These are phyloP conservation scores for Pythium oligandrum DNA, from an alignment of 352 stramenopile genomes.

Conservation along the genomic window DNA sequence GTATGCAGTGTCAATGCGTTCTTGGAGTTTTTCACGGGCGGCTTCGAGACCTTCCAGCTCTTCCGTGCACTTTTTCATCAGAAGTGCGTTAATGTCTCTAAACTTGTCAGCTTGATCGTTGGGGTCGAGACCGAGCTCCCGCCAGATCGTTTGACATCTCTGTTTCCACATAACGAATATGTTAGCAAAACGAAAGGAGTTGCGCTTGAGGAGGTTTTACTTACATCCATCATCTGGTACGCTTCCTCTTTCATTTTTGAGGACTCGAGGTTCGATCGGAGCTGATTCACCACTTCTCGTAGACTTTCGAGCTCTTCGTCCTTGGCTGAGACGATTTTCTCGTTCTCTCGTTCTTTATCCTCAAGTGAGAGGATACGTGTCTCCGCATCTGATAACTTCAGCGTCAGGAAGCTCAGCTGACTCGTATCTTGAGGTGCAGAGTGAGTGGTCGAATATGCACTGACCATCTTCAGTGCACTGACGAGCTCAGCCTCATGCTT, in stretches of 20 bases:
- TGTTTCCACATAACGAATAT: conserved; percentile 11
- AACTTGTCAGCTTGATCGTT: conserved; percentile 52
- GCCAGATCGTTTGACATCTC: conserved; percentile 67
- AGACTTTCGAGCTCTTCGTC: conserved; percentile 23
- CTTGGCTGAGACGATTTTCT: conserved; percentile 23
- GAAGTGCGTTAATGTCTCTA: conserved; percentile 50
- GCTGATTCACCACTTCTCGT: conserved; percentile 19
- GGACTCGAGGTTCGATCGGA: conserved; percentile 33
- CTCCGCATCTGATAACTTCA: not conserved
- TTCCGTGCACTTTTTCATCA: conserved; percentile 56
- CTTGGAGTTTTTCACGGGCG: conserved; percentile 39
- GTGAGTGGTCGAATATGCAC: not conserved
- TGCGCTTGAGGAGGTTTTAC: conserved; percentile 9
- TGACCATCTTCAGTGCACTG: conserved; percentile 32
- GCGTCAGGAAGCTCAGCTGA: not conserved
- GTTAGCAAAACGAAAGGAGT: too few relatives aligned
- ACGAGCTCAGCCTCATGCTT: conserved; percentile 33
- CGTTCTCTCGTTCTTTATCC: conserved; percentile 10
- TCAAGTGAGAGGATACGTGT: not conserved
- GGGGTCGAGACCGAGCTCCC: conserved; percentile 46
- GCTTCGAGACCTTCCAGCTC: conserved; percentile 51
- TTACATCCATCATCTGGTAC: conserved; percentile 52
- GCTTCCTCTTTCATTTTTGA: conserved; percentile 58
- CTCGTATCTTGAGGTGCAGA: not conserved
- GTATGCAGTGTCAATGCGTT: conserved; percentile 35